Conservation (phyloP, 257 asterid genomes). For the Solanum ahanhuiri region DNA sequence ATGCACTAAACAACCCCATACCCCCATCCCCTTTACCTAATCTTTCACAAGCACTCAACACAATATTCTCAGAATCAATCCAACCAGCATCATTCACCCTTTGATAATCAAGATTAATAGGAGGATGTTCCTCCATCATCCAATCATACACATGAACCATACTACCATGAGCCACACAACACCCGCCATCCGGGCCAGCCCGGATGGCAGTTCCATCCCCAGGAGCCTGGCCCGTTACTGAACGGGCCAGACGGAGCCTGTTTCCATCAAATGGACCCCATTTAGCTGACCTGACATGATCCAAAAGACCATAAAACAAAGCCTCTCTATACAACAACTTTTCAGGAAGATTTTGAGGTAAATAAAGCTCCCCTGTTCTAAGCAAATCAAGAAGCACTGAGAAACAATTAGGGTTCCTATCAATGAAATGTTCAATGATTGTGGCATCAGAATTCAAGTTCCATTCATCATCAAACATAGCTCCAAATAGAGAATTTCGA, state of each 20-base stretch:
- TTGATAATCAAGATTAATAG: slow-evolving; percentile 74
- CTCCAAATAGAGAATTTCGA: slow-evolving; percentile 74
- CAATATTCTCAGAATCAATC: slow-evolving; percentile 56
- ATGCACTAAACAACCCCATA: slow-evolving; percentile 62
- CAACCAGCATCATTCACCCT: slow-evolving; percentile 80
- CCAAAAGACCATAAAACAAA: slow-evolving; percentile 56
- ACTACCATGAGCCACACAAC: slow-evolving; percentile 90
- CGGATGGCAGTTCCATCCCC: slow-evolving; percentile 90
- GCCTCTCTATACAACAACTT: slow-evolving; percentile 67
- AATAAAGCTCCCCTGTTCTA: slow-evolving; percentile 73
- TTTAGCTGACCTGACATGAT: slow-evolving; percentile 69
- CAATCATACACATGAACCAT: slow-evolving; percentile 93
- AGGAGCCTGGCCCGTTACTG: slow-evolving; percentile 62
- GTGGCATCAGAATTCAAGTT: slow-evolving; percentile 36
- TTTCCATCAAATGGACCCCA: slow-evolving; percentile 90
- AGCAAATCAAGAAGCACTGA: slow-evolving; percentile 76
- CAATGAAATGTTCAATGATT: slow-evolving; percentile 56
- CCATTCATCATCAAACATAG: slow-evolving; percentile 82
- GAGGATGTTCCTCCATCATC: slow-evolving; percentile 81
- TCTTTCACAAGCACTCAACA: slow-evolving; percentile 74
- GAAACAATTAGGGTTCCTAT: slow-evolving; percentile 83
- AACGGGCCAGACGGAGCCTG: slow-evolving; percentile 35
- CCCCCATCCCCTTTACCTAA: slow-evolving; percentile 83
- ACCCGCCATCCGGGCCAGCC: slow-evolving; percentile 87
- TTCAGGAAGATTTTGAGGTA: slow-evolving; percentile 59